A percentile compares a stretch with the other conserved stretches of the same genome.
Conservation (phyloP, 345 rosid species). For the Toxicodendron radicans region DNA sequence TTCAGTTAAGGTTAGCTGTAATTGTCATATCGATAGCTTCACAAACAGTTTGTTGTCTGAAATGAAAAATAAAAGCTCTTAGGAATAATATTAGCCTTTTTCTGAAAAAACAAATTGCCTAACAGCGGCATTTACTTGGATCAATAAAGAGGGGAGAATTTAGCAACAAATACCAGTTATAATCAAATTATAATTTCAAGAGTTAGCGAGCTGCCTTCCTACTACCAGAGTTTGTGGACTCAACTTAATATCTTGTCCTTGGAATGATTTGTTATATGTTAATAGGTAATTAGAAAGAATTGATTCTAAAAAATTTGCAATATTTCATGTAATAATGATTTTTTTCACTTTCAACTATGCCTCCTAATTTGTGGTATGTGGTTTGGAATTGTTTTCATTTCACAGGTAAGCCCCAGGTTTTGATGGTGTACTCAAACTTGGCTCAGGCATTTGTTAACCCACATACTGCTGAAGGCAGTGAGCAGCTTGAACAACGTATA, state of each 20-base stretch:
- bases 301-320: neutral
- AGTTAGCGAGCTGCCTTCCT: neutral
- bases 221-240: too few species aligned
- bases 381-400: slow-evolving; percentile 18
- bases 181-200: neutral
- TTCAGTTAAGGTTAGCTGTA: slow-evolving; percentile 7
- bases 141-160: neutral
- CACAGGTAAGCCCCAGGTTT: slow-evolving; percentile 76
- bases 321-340: neutral
- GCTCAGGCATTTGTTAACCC: slow-evolving; percentile 79
- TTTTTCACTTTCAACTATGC: neutral
- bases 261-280: too few species aligned
- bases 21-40: neutral
- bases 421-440: slow-evolving; percentile 77
- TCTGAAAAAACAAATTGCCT: neutral
- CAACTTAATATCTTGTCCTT: too few species aligned
- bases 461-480: slow-evolving; percentile 73
- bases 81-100: neutral
- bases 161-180: too few species aligned
- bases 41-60: neutral
- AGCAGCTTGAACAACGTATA: slow-evolving; percentile 82
- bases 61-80: neutral
- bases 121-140: neutral
- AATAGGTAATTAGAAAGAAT: neutral
- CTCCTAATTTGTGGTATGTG: slow-evolving; percentile 3